Percentiles rank a stretch among this genome's conserved stretches.
Evolutionary conservation across 139 green algal species (phyloP).

Genomic region (Tetradesmus obliquus): DNA sequence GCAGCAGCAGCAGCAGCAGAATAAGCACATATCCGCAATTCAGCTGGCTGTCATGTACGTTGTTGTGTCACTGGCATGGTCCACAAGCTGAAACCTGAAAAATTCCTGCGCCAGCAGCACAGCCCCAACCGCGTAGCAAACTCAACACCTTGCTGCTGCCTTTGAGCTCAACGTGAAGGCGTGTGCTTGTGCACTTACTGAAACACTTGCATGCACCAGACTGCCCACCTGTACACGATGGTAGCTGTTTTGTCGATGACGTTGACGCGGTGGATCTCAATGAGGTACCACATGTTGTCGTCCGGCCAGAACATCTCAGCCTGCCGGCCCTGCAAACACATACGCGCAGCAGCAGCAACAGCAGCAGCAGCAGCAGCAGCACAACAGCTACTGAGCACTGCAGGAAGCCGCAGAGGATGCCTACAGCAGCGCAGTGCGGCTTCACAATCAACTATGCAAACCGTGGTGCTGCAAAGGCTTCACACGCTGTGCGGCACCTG

Average conservation of each 20-base stretch:
- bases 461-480: neutral
- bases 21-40: neutral
- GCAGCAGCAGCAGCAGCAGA: neutral
- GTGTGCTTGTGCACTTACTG: no score
- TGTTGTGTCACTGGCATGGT: no score
- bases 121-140: no score
- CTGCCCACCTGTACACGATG: slow-evolving; percentile 69
- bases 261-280: slow-evolving; percentile 75
- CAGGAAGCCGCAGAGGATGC: slow-evolving; percentile 26
- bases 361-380: slow-evolving; percentile 50
- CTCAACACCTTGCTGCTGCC: no score
- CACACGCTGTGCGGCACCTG: no score
- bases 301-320: slow-evolving; percentile 92
- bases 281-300: slow-evolving; percentile 89
- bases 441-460: neutral
- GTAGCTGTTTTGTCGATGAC: slow-evolving; percentile 42
- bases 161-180: no score
- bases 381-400: slow-evolving; percentile 54
- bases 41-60: neutral
- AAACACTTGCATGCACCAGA: neutral
- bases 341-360: neutral
- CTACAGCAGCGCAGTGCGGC: neutral
- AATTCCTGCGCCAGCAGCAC: no score
- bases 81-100: no score
- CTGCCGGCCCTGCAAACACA: slow-evolving; percentile 71